Evolutionary conservation across 257 asterid genomes (phyloP).

Genomic region (Orobanche coerulescens): DNA sequence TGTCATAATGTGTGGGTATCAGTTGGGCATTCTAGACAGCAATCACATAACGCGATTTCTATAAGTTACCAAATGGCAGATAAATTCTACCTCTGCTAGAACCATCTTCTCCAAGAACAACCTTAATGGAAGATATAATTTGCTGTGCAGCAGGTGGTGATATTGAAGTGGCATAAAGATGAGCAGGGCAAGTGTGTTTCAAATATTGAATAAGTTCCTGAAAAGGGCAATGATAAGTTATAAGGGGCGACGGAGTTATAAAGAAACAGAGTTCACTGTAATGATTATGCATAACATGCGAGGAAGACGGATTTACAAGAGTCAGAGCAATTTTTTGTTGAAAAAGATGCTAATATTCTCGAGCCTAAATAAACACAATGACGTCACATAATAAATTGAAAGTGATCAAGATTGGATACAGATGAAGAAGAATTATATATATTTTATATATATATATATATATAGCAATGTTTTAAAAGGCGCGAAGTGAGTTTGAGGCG

Average conservation of each 20-base stretch:
- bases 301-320: neutral
- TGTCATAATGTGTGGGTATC: slow-evolving; percentile 9
- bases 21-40: neutral
- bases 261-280: neutral
- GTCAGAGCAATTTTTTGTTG: no score
- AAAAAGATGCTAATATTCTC: no score
- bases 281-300: neutral
- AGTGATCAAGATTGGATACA: no score
- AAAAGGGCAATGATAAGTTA: slow-evolving; percentile 19
- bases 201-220: slow-evolving; percentile 82
- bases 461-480: no score
- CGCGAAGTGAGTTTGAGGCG: no score
- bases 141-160: slow-evolving; percentile 98
- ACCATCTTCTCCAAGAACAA: slow-evolving; percentile 27
- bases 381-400: no score
- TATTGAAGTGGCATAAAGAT: slow-evolving; percentile 88
- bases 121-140: slow-evolving; percentile 79
- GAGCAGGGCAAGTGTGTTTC: slow-evolving; percentile 92
- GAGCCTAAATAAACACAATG: no score
- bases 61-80: slow-evolving; percentile 19
- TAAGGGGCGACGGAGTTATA: neutral
- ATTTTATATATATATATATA: no score
- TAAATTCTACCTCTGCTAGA: slow-evolving; percentile 71
- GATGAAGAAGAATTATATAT: no score
- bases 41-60: neutral